Percentiles rank a stretch among this genome's conserved stretches.
Conservation (phyloP, 345 rosid genomes). For the Corchorus olitorius region DNA sequence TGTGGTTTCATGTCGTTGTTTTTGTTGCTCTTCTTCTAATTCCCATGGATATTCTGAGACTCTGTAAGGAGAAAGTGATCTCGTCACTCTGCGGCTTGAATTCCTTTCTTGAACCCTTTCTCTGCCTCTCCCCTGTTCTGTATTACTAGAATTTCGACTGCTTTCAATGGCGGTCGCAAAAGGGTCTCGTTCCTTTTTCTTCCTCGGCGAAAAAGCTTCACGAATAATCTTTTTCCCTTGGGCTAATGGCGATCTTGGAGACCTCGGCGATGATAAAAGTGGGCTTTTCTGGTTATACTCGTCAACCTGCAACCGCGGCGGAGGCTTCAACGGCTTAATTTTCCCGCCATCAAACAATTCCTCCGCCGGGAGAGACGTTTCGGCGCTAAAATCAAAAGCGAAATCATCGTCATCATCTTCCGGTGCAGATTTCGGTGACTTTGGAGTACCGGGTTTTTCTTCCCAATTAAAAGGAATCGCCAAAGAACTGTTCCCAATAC, state of each 20-base stretch:
- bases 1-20: conserved; percentile 18
- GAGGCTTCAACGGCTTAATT: conserved; percentile 70
- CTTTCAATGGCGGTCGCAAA: conserved; percentile 42
- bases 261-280: conserved; percentile 41
- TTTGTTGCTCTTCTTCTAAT: conserved; percentile 47
- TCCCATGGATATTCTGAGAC: conserved; percentile 83
- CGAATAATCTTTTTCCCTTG: conserved; percentile 53
- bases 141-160: conserved; percentile 22
- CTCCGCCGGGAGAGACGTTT: conserved; percentile 54
- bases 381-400: conserved; percentile 50
- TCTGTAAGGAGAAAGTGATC: conserved; percentile 80
- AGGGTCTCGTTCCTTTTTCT: conserved; percentile 48
- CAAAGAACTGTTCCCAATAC: conserved; percentile 21
- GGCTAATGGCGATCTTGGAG: conserved; percentile 58
- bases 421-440: conserved; percentile 24
- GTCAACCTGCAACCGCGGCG: conserved; percentile 50
- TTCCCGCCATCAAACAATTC: conserved; percentile 78
- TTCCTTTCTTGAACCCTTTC: conserved; percentile 38
- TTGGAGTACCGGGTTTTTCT: conserved; percentile 66
- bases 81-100: conserved; percentile 50
- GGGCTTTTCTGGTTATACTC: conserved; percentile 28
- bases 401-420: conserved; percentile 43
- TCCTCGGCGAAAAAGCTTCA: conserved; percentile 59
- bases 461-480: conserved; percentile 64
- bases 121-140: conserved; percentile 55